A percentile compares a stretch with the other conserved stretches of the same genome.
phyloP scores from a whole-genome alignment of 1,284 basidiomycete genomes.

The Heterobasidion occidentale region DNA sequence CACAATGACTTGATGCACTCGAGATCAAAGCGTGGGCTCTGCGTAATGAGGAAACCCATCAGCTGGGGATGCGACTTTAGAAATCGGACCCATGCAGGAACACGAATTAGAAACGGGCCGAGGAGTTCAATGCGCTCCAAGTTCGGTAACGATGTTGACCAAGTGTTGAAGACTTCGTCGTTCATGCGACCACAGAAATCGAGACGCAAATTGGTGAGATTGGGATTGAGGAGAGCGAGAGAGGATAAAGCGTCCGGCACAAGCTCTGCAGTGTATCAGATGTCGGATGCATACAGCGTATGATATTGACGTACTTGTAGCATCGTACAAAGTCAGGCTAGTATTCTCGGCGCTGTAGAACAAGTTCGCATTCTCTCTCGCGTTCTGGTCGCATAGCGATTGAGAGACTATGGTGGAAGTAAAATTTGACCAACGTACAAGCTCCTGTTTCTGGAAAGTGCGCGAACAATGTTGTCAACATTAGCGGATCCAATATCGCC shows the following conservation, averaged over 20 bases:
- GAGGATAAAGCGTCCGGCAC: conserved; percentile 58
- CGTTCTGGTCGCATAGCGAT: conserved; percentile 35
- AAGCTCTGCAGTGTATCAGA: conserved; percentile 42
- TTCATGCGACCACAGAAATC: conserved; percentile 86
- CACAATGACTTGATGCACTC: conserved; percentile 64
- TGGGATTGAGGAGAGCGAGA: conserved; percentile 75
- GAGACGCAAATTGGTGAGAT: conserved; percentile 68
- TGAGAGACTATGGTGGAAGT: neutral
- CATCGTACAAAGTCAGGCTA: conserved; percentile 80
- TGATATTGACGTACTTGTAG: conserved; percentile 62
- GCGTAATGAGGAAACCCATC: conserved; percentile 71
- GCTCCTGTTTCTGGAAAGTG: conserved; percentile 80
- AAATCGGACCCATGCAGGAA: conserved; percentile 72
- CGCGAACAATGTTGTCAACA: conserved; percentile 76
- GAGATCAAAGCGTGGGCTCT: conserved; percentile 84
- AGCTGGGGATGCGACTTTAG: conserved; percentile 58
- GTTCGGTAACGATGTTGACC: conserved; percentile 56
- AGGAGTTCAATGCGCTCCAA: conserved; percentile 76
- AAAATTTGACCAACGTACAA: conserved; percentile 46
- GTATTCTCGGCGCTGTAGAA: conserved; percentile 77
- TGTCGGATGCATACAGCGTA: conserved; percentile 4
- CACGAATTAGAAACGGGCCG: conserved; percentile 83
- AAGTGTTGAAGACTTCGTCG: conserved; percentile 57
- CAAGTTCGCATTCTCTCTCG: conserved; percentile 69
- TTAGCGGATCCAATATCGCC: conserved; percentile 82